Evolutionary conservation across 2,329 filamentous ascomycete species (phyloP).

Genomic region (Cercospora beticola): DNA sequence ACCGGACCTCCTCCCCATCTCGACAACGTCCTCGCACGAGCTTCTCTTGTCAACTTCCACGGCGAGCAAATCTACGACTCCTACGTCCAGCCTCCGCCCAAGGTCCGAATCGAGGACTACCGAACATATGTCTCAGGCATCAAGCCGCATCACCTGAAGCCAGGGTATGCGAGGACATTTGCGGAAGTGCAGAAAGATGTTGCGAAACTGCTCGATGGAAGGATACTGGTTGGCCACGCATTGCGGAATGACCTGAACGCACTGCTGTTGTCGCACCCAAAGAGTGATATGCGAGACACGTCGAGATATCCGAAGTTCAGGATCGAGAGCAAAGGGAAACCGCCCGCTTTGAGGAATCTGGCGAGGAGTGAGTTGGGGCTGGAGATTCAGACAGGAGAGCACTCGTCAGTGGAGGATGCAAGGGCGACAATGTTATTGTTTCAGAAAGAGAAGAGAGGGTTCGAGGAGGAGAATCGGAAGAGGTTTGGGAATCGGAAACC

Average conservation of each 20-base stretch:
- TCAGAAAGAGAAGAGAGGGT: constrained; percentile 74
- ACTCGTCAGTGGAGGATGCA: constrained; percentile 72
- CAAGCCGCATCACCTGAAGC: constrained; percentile 66
- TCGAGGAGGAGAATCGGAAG: constrained; percentile 76
- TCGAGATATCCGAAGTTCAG: constrained; percentile 73
- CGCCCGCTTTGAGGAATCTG: constrained; percentile 65
- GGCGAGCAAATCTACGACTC: constrained; percentile 92
- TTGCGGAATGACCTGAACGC: constrained; percentile 74
- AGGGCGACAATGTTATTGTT: constrained; percentile 88
- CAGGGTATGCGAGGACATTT: constrained; percentile 55
- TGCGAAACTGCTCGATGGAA: constrained; percentile 64
- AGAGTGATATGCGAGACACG: constrained; percentile 79
- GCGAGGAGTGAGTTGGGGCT: constrained; percentile 58
- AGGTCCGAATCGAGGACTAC: constrained; percentile 82
- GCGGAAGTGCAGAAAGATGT: constrained; percentile 74
- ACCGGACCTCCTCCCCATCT: constrained; percentile 66
- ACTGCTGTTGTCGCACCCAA: constrained; percentile 75
- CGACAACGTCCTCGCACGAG: constrained; percentile 76
- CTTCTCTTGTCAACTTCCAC: constrained; percentile 91
- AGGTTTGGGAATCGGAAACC: constrained; percentile 51
- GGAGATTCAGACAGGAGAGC: constrained; percentile 60
- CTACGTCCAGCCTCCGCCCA: constrained; percentile 66
- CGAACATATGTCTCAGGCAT: constrained; percentile 84
- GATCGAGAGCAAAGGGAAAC: constrained; percentile 65
- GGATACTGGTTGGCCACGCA: constrained; percentile 80